Evolutionary conservation across 2,329 filamentous ascomycete species (phyloP).

Genomic region (Fusarium chuoi): DNA sequence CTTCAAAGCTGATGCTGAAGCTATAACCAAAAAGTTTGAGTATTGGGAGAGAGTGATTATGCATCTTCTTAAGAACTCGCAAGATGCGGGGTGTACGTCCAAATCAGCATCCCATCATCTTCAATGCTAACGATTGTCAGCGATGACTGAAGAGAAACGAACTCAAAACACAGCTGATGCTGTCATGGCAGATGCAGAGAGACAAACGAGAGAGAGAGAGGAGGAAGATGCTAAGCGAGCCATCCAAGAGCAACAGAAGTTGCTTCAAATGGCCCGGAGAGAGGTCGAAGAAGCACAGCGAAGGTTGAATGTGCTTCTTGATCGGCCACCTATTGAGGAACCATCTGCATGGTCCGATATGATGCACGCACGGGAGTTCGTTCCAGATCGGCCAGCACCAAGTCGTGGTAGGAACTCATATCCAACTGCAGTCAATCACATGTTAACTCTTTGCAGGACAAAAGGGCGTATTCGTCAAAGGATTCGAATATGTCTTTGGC

Average conservation of each 20-base stretch:
- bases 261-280: background rate
- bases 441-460: background rate
- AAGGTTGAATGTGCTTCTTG: background rate
- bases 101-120: fast-evolving
- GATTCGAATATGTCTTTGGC: background rate
- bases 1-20: background rate
- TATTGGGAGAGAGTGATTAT: background rate
- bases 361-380: background rate
- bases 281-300: background rate
- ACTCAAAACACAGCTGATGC: background rate
- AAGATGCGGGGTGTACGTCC: background rate
- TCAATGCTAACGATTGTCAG: background rate
- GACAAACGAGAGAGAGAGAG: background rate
- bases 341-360: background rate
- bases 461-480: background rate
- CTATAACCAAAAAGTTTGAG: background rate
- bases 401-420: background rate
- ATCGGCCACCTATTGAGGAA: background rate
- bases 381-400: background rate
- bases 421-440: fast-evolving
- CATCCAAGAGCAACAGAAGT: background rate
- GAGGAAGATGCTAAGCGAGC: background rate
- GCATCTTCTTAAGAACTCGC: background rate
- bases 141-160: background rate
- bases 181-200: background rate